Conservation (phyloP, 169 alveolate species). For the Eimeria tenella region DNA sequence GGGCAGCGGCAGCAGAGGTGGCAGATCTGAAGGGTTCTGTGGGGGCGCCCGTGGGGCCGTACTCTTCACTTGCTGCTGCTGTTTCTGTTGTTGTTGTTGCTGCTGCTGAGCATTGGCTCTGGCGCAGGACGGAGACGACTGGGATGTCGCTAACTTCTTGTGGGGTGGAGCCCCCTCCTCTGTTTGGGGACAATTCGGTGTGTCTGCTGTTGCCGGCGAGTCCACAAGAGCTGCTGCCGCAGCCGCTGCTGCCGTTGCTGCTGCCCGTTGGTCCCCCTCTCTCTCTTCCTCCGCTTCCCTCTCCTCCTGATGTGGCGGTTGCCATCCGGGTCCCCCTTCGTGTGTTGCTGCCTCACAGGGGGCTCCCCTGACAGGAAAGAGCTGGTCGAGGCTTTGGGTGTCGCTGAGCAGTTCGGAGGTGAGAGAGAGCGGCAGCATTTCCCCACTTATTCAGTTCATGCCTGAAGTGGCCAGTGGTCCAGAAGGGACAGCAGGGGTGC, state of each 20-base stretch:
- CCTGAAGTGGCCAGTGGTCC: not conserved
- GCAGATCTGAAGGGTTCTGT: constrained; percentile 24
- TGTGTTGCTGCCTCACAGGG: not conserved
- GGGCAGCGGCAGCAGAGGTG: constrained; percentile 46
- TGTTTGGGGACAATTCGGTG: not conserved
- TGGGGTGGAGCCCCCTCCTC: constrained; percentile 51
- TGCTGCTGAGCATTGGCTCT: not conserved
- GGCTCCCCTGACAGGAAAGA: not conserved
- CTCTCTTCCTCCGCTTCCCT: not conserved
- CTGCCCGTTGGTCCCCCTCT: not conserved
- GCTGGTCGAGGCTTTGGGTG: not conserved
- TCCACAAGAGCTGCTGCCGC: not conserved
- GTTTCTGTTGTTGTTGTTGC: not conserved
- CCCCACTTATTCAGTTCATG: not conserved
- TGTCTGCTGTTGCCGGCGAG: not conserved
- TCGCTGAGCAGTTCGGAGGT: constrained; percentile 32
- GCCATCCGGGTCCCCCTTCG: constrained; percentile 24
- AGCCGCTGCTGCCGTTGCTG: not conserved
- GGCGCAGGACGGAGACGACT: not conserved
- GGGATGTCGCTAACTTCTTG: not conserved
- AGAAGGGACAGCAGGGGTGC: too few relatives aligned
- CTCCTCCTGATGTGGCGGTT: not conserved
- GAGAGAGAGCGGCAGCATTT: constrained; percentile 41
- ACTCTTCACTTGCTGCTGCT: not conserved
- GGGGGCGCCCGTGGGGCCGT: constrained; percentile 21